Base-by-base conservation (phyloP, 306 rosid species). In the Dalbergia cultrata region DNA sequence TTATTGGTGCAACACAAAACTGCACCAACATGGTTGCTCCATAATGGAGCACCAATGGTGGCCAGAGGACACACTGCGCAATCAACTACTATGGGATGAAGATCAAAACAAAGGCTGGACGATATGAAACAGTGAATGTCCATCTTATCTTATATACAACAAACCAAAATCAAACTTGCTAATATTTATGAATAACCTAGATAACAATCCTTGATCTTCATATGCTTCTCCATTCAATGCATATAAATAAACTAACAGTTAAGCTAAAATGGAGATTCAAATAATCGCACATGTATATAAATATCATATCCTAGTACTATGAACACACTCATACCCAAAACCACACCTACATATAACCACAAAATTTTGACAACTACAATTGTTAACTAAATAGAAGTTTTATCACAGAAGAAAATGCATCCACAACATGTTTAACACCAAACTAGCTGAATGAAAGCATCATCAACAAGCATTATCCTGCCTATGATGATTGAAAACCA, bases 231-330 rank as follows among this genome's bases (percentile, higher is more conserved):
- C 67, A 67, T n/a, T 35, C 16, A 6, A 19, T 6, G 10, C 37
- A 62, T 61, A 39, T 39, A 49, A 14, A 34, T 53, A 49, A 31
- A 77, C 73, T 41, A 65, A 66, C 18, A 75, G 26, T 19, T 9
- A 67, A 70, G 81, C 72, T 35, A 75, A 75, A 70, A 18, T 44
- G 45, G 26, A 75, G 16, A 52, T 4, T 37, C 41, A 76, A 33
- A 50, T 41, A 60, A 63, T 35, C 35, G n/a, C 12, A 61, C 17
- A 9, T 13, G 4, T 33, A 60, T 59, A 37, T 19, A 59, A 37
- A 35, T n/a, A 45, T 14, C 9, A 52, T 45, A 45, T 35, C 76
- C 72, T 7, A 9, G 17, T 18, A 14, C 76, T n/a, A 63, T 13
- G 33, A 19, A 33, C 62, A 77, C 31, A 5, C 62, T 31, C 41